Base-by-base conservation (phyloP, 495 filamentous ascomycete species). In the Chaetomium tenue region DNA sequence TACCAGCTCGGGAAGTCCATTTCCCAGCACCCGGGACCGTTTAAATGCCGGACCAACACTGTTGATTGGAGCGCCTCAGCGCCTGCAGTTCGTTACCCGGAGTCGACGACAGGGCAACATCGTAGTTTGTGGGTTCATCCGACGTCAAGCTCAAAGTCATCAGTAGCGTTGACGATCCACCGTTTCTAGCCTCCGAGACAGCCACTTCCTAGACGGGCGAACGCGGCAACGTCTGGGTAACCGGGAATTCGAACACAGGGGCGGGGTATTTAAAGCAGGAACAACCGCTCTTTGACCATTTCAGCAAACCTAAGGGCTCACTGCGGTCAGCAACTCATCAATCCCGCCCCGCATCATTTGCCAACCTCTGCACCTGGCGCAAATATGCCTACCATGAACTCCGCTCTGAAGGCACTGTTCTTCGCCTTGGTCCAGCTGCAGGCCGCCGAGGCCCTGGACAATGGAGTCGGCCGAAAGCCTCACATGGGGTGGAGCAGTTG, bases 401-500 rank as follows among this genome's bases (percentile, higher is more conserved):
- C 40, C 6, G 8, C 57, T 12, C n/a, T 37, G 26, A 22, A 23
- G 16, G 22, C 18, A 0, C 26, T 60, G 9, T 28, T 60, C 20
- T 3, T 48, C 1, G 44, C 42, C 2, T 22, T 60, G 18, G 8
- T 15, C 44, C n/a, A 22, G 18, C 30, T 60, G 42, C 57, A 7
- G 2, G 26, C n/a, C 42, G 44, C 18, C 18, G 26, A 48, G 0
- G 23, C 57, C 0, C 22, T 61, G 22, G 47, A 67, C 44, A 56
- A 67, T 61, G 62, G 65, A 20, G 13, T 70, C 37, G 68, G 68
- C 12, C 56, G 57, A 26, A 65, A 58, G 28, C 68, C 68, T 26
- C 63, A 63, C 42, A 63, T 70, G 63, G 68, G 68, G 15, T 70
- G 66, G 68, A 70, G 63, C 53, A 70, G 66, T 28, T 70, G 68